Evolutionary conservation across 1,284 basidiomycete genomes (phyloP), one percentile per base, ranked within the genome.

Genomic region (Cutaneotrichosporon curvatum): DNA sequence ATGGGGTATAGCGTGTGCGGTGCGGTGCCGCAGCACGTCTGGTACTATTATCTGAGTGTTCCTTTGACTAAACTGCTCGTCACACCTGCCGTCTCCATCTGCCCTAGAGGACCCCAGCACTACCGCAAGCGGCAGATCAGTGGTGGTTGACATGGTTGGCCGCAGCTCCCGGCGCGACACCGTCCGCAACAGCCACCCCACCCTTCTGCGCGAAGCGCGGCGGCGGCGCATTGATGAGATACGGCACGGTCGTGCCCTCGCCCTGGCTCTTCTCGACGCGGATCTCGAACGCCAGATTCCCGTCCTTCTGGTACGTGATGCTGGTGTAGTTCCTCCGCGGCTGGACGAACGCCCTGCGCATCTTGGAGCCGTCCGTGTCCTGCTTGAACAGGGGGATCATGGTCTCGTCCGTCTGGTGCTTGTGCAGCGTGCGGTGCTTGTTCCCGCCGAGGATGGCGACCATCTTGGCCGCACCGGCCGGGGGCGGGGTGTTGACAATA

Each of bases 291-390:
- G 80, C 70, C 43, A 97, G 65, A 15, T 86, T 84, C 0, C 83
- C 83, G 2, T 58, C 43, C 4, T 68, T 61, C 35, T 85, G 78
- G 72, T 80, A 84, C 25, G 79, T 74, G 5, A 87, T 80, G n/a
- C 78, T 77, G 58, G 88, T 85, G 81, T 89, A 98, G 70, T 98
- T 98, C 35, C 94, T 79, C 40, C 81, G 77, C 1, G 87, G 85
- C 79, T 52, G 39, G 3, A 45, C 37, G 34, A 28, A 51, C 4
- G 48, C 45, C 8, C 37, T 33, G n/a, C 33, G 33, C 23, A 33
- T 18, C 19, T 42, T 83, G 2, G 78, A 76, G 0, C 86, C 92
- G 52, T 88, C 79, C 3, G 90, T 80, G 47, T 95, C 90, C 15
- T 74, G 76, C 8, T 75, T 70, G 68, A 96, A 95, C 7, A 95